These are phyloP conservation scores for Phoma sp. DNA, from an alignment of 2,329 filamentous ascomycete species.

Conservation along the genomic window DNA sequence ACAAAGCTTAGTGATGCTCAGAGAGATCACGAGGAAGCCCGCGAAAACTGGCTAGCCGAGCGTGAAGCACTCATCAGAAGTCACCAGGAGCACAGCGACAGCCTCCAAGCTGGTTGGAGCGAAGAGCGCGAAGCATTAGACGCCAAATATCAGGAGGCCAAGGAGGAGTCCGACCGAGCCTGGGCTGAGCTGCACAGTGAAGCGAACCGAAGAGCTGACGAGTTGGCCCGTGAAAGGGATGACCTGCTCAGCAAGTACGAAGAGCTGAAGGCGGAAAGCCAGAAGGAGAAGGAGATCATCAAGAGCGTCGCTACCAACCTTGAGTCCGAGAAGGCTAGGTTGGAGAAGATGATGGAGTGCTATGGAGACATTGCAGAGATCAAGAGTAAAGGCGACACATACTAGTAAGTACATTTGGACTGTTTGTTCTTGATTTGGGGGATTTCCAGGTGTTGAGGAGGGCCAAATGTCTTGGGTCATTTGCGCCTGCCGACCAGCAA, in stretches of 20 bases:
- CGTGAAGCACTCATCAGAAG: constrained; percentile 43
- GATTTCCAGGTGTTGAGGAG: constrained; percentile 17
- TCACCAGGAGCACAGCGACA: constrained; percentile 58
- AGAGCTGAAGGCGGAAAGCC: constrained; percentile 40
- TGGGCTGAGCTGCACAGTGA: constrained; percentile 52
- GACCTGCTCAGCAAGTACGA: constrained; percentile 42
- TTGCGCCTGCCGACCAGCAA: constrained; percentile 16
- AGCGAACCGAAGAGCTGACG: constrained; percentile 41
- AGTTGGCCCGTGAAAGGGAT: constrained; percentile 44
- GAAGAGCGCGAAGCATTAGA: constrained; percentile 57
- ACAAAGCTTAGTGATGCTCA: constrained; percentile 45
- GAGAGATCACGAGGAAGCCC: constrained; percentile 54
- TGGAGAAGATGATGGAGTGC: constrained; percentile 52
- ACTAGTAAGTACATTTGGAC: constrained; percentile 51
- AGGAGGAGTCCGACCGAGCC: constrained; percentile 54
- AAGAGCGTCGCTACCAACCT: constrained; percentile 49
- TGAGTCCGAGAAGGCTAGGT: constrained; percentile 49
- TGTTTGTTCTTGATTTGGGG: constrained; percentile 25
- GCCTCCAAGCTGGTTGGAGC: constrained; percentile 57
- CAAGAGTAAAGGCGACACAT: constrained; percentile 52
- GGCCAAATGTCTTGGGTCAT: constrained; percentile 21
- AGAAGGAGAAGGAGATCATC: constrained; percentile 47
- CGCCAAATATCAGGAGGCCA: constrained; percentile 43
- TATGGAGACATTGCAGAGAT: constrained; percentile 51
- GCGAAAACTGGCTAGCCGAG: constrained; percentile 56